These are phyloP conservation scores for Pseudogymnoascus sp. DNA, from an alignment of 2,329 filamentous ascomycete species.

Conservation along the genomic window DNA sequence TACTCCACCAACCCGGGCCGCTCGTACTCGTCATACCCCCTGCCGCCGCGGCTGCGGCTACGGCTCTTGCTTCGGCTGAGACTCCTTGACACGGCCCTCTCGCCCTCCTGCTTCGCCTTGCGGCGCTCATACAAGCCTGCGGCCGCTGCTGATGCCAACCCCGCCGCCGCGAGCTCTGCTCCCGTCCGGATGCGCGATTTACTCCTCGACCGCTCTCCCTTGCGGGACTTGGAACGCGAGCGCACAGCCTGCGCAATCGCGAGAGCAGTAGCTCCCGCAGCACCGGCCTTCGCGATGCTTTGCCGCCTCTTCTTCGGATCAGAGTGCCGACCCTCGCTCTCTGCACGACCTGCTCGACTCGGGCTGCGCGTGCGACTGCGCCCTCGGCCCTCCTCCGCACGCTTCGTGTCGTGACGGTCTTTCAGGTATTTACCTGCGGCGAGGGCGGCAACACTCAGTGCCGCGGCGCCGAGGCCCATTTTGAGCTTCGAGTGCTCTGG, in stretches of 20 bases:
- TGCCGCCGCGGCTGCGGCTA: conserved; percentile 42
- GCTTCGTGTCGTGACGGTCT: conserved; percentile 46
- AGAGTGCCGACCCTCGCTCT: conserved; percentile 38
- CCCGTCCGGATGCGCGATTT: conserved; percentile 39
- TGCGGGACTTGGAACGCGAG: conserved; percentile 47
- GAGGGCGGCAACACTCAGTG: conserved; percentile 53
- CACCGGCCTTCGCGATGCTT: conserved; percentile 30
- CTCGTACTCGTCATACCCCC: conserved; percentile 33
- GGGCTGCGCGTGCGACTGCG: conserved; percentile 40
- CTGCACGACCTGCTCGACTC: conserved; percentile 32
- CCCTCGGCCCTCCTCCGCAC: conserved; percentile 49
- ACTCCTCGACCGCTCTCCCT: conserved; percentile 33
- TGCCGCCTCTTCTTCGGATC: conserved; percentile 38
- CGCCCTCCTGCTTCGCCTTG: conserved; percentile 46
- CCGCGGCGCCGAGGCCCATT: conserved; percentile 53
- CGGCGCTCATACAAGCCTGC: conserved; percentile 53
- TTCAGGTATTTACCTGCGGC: conserved; percentile 58
- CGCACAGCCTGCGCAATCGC: conserved; percentile 50
- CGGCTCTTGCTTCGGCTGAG: conserved; percentile 29
- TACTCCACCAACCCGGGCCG: conserved; percentile 51
- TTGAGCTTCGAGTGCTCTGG: conserved; percentile 34
- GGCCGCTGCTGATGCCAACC: conserved; percentile 50
- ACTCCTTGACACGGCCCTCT: conserved; percentile 30
- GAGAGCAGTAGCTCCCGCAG: conserved; percentile 44
- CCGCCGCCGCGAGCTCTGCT: conserved; percentile 52